Evolutionary conservation across 2,329 filamentous ascomycete genomes (phyloP).

Genomic region (Rhynchosporium secalis): DNA sequence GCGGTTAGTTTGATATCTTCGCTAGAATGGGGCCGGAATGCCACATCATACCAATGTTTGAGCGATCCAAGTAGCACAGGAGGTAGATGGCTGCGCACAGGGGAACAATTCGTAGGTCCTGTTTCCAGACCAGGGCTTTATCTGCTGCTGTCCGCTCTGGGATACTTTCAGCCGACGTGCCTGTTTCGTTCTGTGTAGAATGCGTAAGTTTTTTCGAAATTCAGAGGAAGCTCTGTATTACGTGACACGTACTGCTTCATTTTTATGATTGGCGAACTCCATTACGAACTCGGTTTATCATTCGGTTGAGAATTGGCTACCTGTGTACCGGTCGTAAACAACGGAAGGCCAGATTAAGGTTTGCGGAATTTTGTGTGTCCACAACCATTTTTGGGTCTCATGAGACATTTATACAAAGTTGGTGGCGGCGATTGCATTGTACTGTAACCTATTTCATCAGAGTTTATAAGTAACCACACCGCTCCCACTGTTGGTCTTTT

Average conservation of each 20-base stretch:
- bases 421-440: no score
- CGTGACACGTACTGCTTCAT: slow-evolving; percentile 9
- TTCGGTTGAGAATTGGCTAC: not conserved
- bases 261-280: not conserved
- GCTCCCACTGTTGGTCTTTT: no score
- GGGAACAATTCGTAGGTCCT: slow-evolving; percentile 64
- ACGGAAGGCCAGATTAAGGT: no score
- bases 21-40: not conserved
- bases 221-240: not conserved
- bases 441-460: no score
- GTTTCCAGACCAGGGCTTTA: slow-evolving; percentile 52
- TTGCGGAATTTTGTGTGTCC: no score
- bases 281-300: not conserved
- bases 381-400: no score
- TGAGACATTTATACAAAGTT: no score
- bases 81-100: slow-evolving; percentile 65
- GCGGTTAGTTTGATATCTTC: not conserved
- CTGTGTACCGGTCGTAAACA: not conserved
- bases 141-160: slow-evolving; percentile 31
- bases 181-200: not conserved
- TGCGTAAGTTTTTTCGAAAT: not conserved
- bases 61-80: slow-evolving; percentile 66
- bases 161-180: not conserved
- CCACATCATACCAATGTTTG: slow-evolving; percentile 58
- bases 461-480: no score